Evolutionary conservation across 495 filamentous ascomycete genomes (phyloP).

Genomic region (Hypoxylon fuscum): DNA sequence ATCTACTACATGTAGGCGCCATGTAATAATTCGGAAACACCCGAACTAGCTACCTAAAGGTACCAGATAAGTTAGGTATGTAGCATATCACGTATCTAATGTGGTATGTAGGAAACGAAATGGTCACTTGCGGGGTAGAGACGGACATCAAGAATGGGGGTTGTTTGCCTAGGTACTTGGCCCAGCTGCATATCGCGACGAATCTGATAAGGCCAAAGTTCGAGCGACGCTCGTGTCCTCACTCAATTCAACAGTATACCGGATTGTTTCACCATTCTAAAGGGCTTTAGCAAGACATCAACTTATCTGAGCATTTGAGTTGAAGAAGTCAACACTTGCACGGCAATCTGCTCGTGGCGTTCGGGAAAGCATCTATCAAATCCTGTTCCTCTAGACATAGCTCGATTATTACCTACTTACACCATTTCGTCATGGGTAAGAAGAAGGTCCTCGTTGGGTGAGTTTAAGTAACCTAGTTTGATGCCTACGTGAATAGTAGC

Average conservation of each 20-base stretch:
- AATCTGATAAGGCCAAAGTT: too few relatives aligned
- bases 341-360: not conserved
- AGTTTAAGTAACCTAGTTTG: conserved; percentile 4
- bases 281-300: conserved; percentile 5
- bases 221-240: too few relatives aligned
- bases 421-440: conserved; percentile 61
- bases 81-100: conserved; percentile 4
- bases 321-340: not conserved
- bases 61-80: not conserved
- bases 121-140: conserved; percentile 25
- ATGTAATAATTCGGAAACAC: conserved; percentile 7
- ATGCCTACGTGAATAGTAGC: not conserved
- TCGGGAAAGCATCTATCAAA: too few relatives aligned
- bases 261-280: too few relatives aligned
- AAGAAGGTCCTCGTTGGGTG: conserved; percentile 64
- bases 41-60: conserved; percentile 5
- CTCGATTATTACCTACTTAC: too few relatives aligned
- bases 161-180: not conserved
- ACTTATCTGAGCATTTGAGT: not conserved
- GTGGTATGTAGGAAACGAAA: not conserved
- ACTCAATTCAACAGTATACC: too few relatives aligned
- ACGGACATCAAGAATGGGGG: conserved; percentile 29
- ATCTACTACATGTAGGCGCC: too few relatives aligned
- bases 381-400: too few relatives aligned
- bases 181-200: too few relatives aligned